Conservation (phyloP, 805 yeast species). For the Barnettozyma botsteinii region DNA sequence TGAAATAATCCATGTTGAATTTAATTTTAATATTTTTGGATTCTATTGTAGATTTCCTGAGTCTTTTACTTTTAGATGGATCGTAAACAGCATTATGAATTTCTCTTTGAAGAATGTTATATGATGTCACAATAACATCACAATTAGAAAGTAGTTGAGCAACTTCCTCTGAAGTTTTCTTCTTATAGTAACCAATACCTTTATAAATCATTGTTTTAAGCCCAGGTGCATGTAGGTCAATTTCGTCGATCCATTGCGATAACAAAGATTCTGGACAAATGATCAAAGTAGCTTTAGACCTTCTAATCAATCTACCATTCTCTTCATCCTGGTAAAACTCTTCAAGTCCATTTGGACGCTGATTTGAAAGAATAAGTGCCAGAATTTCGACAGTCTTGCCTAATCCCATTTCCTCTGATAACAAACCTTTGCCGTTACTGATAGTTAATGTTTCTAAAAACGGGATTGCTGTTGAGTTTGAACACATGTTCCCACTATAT, state of each 20-base stretch:
- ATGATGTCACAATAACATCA: constrained; percentile 81
- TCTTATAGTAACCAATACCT: constrained; percentile 43
- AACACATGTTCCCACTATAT: constrained; percentile 43
- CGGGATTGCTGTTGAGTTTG: constrained; percentile 27
- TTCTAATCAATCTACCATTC: constrained; percentile 24
- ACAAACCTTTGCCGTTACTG: constrained; percentile 26
- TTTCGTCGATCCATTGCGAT: constrained; percentile 82
- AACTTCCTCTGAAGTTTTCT: constrained; percentile 28
- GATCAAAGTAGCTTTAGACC: constrained; percentile 68
- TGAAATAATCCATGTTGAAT: not conserved
- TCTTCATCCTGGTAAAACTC: constrained; percentile 3
- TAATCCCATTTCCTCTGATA: constrained; percentile 96
- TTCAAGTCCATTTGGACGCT: constrained; percentile 33
- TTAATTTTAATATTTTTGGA: not conserved
- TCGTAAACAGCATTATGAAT: constrained; percentile 73
- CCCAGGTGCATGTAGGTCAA: constrained; percentile 51
- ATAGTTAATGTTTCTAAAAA: constrained; percentile 25
- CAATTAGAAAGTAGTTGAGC: constrained; percentile 51
- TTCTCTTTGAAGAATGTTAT: constrained; percentile 64
- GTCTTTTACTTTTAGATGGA: constrained; percentile 35
- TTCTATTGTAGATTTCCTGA: constrained; percentile 9
- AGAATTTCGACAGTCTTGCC: constrained; percentile 91
- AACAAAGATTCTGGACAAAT: constrained; percentile 83
- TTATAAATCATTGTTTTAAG: constrained; percentile 58
- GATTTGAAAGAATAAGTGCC: constrained; percentile 57